Evolutionary conservation across 352 stramenopile genomes (phyloP), one percentile per base, ranked within the genome.

Genomic region (Pythium myriotylum): DNA sequence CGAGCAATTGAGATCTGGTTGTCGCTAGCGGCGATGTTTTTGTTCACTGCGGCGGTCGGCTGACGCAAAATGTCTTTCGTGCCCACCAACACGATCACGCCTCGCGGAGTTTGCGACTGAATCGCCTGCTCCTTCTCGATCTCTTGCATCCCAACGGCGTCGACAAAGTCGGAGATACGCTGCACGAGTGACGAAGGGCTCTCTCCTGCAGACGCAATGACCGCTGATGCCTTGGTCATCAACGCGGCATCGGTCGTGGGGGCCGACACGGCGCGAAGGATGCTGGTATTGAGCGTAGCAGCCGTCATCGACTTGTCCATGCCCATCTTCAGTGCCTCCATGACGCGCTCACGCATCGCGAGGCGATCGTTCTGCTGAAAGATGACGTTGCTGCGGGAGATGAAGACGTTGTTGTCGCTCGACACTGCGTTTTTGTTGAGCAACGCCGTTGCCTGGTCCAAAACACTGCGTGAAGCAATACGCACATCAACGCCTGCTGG

Each of bases 361-460:
- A 73, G 19, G 20, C 49, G 48, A 45, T 73, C 65, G 49, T 65
- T 68, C 49, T 68, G 60, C 33, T 41, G 48, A 24, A 65, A 59
- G 14, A 68, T 10, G 4, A 73, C 17, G 45, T 73, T 73, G 42
- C 53, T 69, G 16, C 47, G 41, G 12, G 65, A 19, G 24, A 73
- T 32, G 22, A 62, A 65, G 26, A 73, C 45, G 60, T 73, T 73
- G 54, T 73, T 73, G 65, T 66, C 60, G 29, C 45, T 65, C 6
- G 60, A 54, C 24, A 73, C 10, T 35, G 54, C 65, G 59, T 73
- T 73, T 54, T 73, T 73, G 59, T 73, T 73, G 46, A 73, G 19
- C 35, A 73, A 43, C 3, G 53, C 60, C 5, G 65, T 73, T 17
- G 65, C 40, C 4, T 55, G 42, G 60, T 65, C 61, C 16, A 69